Conservation (phyloP, 371 early-diverging fungal genomes). For the Smittium mucronatum region DNA sequence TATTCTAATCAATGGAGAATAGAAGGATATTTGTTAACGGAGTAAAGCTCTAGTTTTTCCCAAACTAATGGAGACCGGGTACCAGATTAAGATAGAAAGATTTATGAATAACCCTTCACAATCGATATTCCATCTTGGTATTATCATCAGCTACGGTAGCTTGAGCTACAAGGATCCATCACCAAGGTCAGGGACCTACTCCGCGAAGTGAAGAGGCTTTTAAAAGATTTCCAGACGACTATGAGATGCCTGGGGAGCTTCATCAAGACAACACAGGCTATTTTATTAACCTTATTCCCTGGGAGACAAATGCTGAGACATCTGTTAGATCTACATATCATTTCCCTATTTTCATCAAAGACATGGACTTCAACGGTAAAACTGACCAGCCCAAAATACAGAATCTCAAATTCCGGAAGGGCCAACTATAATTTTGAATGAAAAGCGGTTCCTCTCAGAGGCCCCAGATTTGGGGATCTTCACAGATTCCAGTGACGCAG, state of each 20-base stretch:
- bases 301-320: not conserved
- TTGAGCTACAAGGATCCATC: not conserved
- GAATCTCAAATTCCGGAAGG: not conserved
- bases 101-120: conserved; percentile 25
- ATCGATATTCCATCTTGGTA: conserved; percentile 27
- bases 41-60: conserved; percentile 14
- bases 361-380: not conserved
- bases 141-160: conserved; percentile 19
- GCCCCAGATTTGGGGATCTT: no score
- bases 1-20: conserved; percentile 19
- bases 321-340: not conserved
- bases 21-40: conserved; percentile 7
- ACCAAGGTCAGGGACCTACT: not conserved
- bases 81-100: conserved; percentile 19
- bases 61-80: conserved; percentile 22
- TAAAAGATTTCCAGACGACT: not conserved
- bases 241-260: conserved; percentile 10
- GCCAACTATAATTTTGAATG: no score
- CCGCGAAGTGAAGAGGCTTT: not conserved
- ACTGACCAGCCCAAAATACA: not conserved
- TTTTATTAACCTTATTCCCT: not conserved
- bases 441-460: no score
- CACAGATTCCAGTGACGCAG: no score
- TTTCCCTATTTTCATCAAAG: not conserved
- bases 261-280: conserved; percentile 9